Percentiles rank a stretch among this genome's conserved stretches.
phyloP scores from a whole-genome alignment of 164 flowering plant genomes.

The Brasenia schreberi region DNA sequence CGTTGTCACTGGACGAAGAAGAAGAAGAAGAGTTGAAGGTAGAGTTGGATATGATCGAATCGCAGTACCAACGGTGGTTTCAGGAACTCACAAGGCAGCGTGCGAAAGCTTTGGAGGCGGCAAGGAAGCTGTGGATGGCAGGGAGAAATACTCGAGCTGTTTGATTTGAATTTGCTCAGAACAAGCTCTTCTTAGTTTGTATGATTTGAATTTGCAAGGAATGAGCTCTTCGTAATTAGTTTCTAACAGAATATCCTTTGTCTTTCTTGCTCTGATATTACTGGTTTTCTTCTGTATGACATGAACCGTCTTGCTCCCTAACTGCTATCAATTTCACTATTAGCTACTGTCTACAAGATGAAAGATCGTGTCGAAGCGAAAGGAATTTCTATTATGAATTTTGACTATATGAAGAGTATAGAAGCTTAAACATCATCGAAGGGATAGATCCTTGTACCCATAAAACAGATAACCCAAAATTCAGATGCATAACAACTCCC shows the following conservation, averaged over 20 bases:
- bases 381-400: no score
- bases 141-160: slow-evolving; percentile 21
- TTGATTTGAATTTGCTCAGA: background rate
- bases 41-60: slow-evolving; percentile 46
- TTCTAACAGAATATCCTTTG: background rate
- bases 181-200: background rate
- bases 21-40: slow-evolving; percentile 28
- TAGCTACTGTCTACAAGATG: background rate
- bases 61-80: slow-evolving; percentile 40
- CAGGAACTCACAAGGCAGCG: slow-evolving; percentile 42
- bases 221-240: background rate
- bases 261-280: background rate
- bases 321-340: background rate
- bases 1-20: slow-evolving; percentile 15
- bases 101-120: slow-evolving; percentile 43
- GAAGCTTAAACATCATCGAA: no score
- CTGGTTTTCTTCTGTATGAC: background rate
- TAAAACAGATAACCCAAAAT: no score
- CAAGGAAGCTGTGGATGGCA: slow-evolving; percentile 37
- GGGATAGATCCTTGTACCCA: no score
- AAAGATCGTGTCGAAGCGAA: no score
- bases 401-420: no score
- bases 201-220: background rate
- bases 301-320: no score
- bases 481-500: no score